Conservation (phyloP, 108 stramenopile species). For the Epipyxis sp. region DNA sequence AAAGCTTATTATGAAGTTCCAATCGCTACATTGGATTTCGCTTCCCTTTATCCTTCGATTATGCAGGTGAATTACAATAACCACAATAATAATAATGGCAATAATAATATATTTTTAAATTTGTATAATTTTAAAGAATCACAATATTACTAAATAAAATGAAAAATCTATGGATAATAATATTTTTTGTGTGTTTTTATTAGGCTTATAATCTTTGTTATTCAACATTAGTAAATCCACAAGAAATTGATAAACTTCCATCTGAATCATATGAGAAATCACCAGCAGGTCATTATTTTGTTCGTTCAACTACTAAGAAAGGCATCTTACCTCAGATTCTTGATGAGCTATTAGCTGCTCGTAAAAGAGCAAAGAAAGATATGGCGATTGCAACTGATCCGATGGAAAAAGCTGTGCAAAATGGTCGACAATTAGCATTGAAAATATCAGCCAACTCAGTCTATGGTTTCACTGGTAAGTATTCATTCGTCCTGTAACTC, state of each 20-base stretch:
- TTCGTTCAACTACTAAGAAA: constrained; percentile 78
- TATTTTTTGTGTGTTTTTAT: no score
- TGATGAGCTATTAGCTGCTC: constrained; percentile 78
- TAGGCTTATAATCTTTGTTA: constrained; percentile 99
- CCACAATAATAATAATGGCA: no score
- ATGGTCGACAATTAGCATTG: constrained; percentile 96
- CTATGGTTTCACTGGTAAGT: constrained; percentile 98
- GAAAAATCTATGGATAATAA: no score
- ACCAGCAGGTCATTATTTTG: constrained; percentile 86
- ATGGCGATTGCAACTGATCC: constrained; percentile 96
- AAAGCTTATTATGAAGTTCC: constrained; percentile 94
- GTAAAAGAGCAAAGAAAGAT: constrained; percentile 97
- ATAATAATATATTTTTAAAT: no score
- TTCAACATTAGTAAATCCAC: constrained; percentile 77
- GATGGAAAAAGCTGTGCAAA: constrained; percentile 97
- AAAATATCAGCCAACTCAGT: constrained; percentile 96
- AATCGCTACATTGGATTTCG: constrained; percentile 99
- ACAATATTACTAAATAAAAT: no score
- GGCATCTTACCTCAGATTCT: constrained; percentile 96
- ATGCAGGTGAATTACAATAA: no score
- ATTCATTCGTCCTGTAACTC: no score
- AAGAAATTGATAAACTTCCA: constrained; percentile 66
- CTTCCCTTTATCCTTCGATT: constrained; percentile 96
- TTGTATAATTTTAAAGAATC: no score
- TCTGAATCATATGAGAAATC: constrained; percentile 74